A percentile compares a stretch with the other conserved stretches of the same genome.
phyloP scores from a whole-genome alignment of 2,329 filamentous ascomycete genomes.

The Plenodomus lindquistii region DNA sequence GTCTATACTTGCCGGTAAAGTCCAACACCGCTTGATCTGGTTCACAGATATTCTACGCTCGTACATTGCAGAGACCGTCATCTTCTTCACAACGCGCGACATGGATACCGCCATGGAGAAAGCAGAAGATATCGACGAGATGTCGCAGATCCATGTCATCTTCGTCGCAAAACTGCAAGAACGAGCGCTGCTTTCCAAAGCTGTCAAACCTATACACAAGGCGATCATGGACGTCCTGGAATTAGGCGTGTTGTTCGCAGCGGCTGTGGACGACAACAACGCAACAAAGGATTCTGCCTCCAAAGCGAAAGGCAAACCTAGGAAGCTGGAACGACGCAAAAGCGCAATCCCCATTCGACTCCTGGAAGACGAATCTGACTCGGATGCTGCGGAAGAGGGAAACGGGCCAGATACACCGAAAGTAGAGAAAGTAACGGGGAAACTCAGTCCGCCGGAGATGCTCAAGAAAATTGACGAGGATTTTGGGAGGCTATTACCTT shows the following conservation, averaged over 20 bases:
- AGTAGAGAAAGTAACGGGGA: neutral
- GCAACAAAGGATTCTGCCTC: conserved; percentile 38
- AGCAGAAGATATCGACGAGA: conserved; percentile 76
- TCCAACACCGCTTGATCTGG: conserved; percentile 75
- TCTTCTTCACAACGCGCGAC: conserved; percentile 61
- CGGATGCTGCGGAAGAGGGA: conserved; percentile 18
- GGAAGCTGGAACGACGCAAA: conserved; percentile 10
- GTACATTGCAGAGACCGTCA: conserved; percentile 74
- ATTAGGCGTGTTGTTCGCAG: conserved; percentile 70
- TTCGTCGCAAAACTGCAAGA: conserved; percentile 67
- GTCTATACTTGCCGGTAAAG: conserved; percentile 48
- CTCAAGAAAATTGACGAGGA: conserved; percentile 63
- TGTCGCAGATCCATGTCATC: conserved; percentile 70
- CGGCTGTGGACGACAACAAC: conserved; percentile 53
- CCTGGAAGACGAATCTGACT: conserved; percentile 30
- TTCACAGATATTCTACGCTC: conserved; percentile 75
- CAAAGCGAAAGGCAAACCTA: conserved; percentile 8
- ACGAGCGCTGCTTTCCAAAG: conserved; percentile 70
- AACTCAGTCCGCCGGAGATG: conserved; percentile 36
- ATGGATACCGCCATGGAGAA: conserved; percentile 62
- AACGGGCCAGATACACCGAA: conserved; percentile 7
- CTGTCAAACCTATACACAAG: conserved; percentile 71
- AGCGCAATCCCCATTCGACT: conserved; percentile 17
- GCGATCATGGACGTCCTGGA: conserved; percentile 78
- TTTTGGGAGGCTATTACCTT: conserved; percentile 68